phyloP scores from a whole-genome alignment of 192 early-diverging fungal genomes.

The Gryganskiella cystojenkinii region DNA sequence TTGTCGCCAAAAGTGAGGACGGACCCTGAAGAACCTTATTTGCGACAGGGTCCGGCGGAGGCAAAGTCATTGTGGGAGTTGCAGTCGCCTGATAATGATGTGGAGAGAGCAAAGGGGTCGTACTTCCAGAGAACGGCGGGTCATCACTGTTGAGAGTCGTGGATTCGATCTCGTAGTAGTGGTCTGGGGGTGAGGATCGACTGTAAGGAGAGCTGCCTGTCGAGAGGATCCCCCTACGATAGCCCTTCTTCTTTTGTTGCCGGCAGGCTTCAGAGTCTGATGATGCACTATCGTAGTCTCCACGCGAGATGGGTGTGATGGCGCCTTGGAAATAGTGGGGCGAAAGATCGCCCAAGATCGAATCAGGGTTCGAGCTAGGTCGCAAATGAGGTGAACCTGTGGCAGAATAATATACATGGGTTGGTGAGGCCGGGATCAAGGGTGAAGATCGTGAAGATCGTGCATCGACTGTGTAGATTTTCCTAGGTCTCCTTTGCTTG shows the following conservation, averaged over 20 bases:
- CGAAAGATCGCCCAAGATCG: constrained; percentile 42
- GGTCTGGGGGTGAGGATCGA: constrained; percentile 22
- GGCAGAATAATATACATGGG: constrained; percentile 43
- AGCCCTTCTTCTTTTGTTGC: constrained; percentile 39
- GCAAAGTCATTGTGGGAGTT: not conserved
- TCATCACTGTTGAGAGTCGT: constrained; percentile 46
- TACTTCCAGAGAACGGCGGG: constrained; percentile 46
- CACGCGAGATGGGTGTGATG: constrained; percentile 29
- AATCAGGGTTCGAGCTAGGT: constrained; percentile 45
- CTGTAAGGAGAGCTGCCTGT: constrained; percentile 14
- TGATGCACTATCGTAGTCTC: constrained; percentile 51
- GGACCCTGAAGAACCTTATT: constrained; percentile 41
- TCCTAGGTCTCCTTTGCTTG: constrained; percentile 38
- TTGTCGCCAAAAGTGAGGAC: constrained; percentile 21
- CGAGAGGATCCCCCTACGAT: constrained; percentile 36
- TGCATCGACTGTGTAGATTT: constrained; percentile 50
- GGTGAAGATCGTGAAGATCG: constrained; percentile 43
- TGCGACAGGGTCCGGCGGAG: constrained; percentile 18
- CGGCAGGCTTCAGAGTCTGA: constrained; percentile 42
- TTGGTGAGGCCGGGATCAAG: constrained; percentile 41
- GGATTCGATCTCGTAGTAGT: constrained; percentile 50
- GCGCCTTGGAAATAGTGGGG: constrained; percentile 45
- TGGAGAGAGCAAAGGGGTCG: constrained; percentile 33
- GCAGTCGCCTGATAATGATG: constrained; percentile 11
- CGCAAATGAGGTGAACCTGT: constrained; percentile 35